Conservation (phyloP, 495 filamentous ascomycete species). For the Aspergillus affinis region DNA sequence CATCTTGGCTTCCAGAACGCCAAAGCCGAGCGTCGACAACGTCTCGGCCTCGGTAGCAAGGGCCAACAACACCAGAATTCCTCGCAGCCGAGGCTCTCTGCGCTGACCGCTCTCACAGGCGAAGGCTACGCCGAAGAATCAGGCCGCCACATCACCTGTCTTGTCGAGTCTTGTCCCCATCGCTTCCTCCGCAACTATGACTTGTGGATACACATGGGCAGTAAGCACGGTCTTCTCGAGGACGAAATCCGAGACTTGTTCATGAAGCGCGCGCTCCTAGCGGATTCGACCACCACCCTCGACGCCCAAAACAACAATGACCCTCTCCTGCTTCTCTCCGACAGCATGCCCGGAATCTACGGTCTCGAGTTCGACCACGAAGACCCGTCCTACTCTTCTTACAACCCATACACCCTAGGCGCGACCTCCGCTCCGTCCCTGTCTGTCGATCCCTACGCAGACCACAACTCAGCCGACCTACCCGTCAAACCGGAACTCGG, state of each 20-base stretch:
- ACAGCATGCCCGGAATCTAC: slow-evolving; percentile 42
- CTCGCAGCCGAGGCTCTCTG: slow-evolving; percentile 25
- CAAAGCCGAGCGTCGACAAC: slow-evolving; percentile 44
- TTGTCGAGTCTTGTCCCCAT: slow-evolving; percentile 50
- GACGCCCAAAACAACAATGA: not conserved
- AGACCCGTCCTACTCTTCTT: slow-evolving; percentile 16
- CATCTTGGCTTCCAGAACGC: slow-evolving; percentile 61
- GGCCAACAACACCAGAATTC: slow-evolving; percentile 9
- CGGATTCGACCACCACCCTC: slow-evolving; percentile 22
- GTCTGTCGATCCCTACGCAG: not conserved
- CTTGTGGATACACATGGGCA: slow-evolving; percentile 62
- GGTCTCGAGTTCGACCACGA: slow-evolving; percentile 42
- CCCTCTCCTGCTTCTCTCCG: slow-evolving; percentile 15
- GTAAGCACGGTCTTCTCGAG: slow-evolving; percentile 49
- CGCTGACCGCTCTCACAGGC: slow-evolving; percentile 57
- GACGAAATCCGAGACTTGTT: slow-evolving; percentile 52
- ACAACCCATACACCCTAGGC: slow-evolving; percentile 18
- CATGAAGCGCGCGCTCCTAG: slow-evolving; percentile 39
- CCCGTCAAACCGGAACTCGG: slow-evolving; percentile 15
- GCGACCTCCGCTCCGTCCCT: slow-evolving; percentile 3
- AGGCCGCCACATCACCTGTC: slow-evolving; percentile 56
- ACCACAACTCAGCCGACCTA: slow-evolving; percentile 1
- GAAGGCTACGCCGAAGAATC: slow-evolving; percentile 54
- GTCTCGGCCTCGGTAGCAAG: slow-evolving; percentile 33
- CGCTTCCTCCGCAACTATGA: slow-evolving; percentile 69